These are phyloP conservation scores for Cnidoscolus chayamansa DNA, from an alignment of 441 rosid species.

Conservation along the genomic window DNA sequence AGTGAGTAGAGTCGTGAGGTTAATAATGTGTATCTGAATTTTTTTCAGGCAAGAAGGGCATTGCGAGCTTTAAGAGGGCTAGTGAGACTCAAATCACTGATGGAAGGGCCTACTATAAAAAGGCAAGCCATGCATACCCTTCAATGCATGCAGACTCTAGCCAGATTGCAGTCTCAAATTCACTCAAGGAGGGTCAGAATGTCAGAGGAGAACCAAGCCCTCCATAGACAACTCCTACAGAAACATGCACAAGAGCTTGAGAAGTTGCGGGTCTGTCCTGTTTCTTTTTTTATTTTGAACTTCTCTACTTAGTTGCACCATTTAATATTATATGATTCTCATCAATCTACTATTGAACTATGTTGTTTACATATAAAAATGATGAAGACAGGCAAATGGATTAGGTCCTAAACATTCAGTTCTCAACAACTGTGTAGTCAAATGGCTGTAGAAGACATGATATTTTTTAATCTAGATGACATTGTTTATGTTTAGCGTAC, in stretches of 20 bases:
- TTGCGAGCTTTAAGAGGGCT: constrained; percentile 60
- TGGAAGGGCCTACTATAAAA: constrained; percentile 77
- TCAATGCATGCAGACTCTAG: constrained; percentile 74
- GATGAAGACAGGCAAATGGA: neutral
- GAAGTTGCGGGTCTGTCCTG: constrained; percentile 47
- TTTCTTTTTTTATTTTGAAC: constrained; percentile 7
- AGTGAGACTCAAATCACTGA: constrained; percentile 63
- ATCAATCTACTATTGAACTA: neutral
- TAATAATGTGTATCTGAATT: neutral
- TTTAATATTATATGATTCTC: neutral
- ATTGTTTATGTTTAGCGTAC: neutral
- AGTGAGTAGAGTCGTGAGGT: neutral
- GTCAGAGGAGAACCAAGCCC: constrained; percentile 88
- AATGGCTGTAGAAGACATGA: neutral
- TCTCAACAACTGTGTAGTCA: neutral
- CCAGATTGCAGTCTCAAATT: constrained; percentile 81
- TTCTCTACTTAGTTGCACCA: neutral
- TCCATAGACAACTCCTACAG: constrained; percentile 76
- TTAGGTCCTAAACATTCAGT: neutral
- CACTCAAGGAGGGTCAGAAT: constrained; percentile 65
- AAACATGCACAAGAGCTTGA: constrained; percentile 80
- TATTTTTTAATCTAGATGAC: neutral
- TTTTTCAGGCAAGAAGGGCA: constrained; percentile 68
- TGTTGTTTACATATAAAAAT: neutral
- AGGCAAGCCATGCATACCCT: constrained; percentile 77